A percentile compares a stretch with the other conserved stretches of the same genome.
Evolutionary conservation across 208 protist species (phyloP).

Genomic region (Leishmania tropica): DNA sequence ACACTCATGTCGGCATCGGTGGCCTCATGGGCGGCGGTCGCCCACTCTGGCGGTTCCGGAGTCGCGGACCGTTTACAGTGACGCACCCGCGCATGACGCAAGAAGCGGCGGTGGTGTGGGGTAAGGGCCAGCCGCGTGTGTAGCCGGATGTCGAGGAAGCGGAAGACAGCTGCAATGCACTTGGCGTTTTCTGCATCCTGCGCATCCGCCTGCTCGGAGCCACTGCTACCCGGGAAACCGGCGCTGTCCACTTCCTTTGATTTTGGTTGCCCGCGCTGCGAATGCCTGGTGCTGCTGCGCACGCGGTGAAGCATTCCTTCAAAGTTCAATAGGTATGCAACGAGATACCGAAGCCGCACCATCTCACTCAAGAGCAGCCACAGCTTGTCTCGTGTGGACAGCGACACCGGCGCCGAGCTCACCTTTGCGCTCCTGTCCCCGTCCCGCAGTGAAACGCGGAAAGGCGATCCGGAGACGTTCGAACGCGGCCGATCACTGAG

Average conservation of each 20-base stretch:
- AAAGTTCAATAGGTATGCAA: constrained; percentile 32
- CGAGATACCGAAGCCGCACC: constrained; percentile 26
- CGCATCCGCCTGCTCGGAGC: not conserved
- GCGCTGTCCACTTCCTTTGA: not conserved
- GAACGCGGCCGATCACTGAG: not conserved
- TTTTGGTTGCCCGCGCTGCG: not conserved
- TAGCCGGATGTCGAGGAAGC: constrained; percentile 3
- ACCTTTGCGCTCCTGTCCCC: not conserved
- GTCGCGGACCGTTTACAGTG: not conserved
- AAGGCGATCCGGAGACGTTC: not conserved
- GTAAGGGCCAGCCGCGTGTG: not conserved
- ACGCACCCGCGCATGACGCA: constrained; percentile 6
- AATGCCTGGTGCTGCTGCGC: not conserved
- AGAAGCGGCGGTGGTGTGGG: constrained; percentile 7
- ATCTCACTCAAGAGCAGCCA: constrained; percentile 34
- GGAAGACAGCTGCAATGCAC: constrained; percentile 7
- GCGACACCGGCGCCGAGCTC: not conserved
- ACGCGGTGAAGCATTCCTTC: constrained; percentile 22
- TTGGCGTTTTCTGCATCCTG: not conserved
- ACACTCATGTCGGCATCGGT: not conserved
- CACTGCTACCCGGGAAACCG: not conserved
- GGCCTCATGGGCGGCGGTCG: not conserved
- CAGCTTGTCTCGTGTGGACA: constrained; percentile 19
- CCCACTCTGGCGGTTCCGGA: not conserved
- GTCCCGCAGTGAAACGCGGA: not conserved